Evolutionary conservation across 1,284 basidiomycete species (phyloP), one percentile per base, ranked within the genome.

Genomic region (Neolentinus lepideus): DNA sequence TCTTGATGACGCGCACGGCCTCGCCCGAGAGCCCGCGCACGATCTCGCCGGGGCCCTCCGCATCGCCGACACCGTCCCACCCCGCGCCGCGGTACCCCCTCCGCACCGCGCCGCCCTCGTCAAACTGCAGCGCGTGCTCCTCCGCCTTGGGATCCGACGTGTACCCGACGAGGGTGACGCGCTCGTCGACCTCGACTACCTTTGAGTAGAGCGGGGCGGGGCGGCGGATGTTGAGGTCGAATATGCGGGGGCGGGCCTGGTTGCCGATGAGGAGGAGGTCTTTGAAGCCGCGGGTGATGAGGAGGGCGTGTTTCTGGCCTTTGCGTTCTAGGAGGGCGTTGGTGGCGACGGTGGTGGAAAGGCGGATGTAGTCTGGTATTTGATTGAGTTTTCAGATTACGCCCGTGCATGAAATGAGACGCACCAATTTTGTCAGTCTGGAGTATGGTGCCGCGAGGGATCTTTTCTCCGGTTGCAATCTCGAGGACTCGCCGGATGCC

Each of bases 321-420:
- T 94, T 95, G 36, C 96, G 85, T 67, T 98, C 96, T 3, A 99
- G 79, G 0, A 99, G 79, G 0, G 96, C 95, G 63, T 98, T 99
- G 16, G 96, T 99, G 0, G 93, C 96, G 1, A 98, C 94, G 0
- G 96, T 99, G 0, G 96, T 98, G 0, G 91, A 94, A 2, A 98
- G 76, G 16, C 94, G 83, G 59, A 97, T 94, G 67, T 92, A 94
- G 63, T 96, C 94, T 94, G 57, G 2, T n/a, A 50, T 26, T 3
- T 8, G 8, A 22, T 26, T 29, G 27, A 29, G 12, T 43, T 12
- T 51, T 48, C 36, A 26, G 35, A 52, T 27, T 56, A 52, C 47
- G 24, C 10, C 33, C 22, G 27, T 53, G 54, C 26, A 25, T 50
- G 31, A 36, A 11, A 59, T 21, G 56, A 55, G 52, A 65, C 77